Evolutionary conservation across 1,139 yeast species (phyloP), one percentile per base, ranked within the genome.

Genomic region (Yamadazyma triangularis): DNA sequence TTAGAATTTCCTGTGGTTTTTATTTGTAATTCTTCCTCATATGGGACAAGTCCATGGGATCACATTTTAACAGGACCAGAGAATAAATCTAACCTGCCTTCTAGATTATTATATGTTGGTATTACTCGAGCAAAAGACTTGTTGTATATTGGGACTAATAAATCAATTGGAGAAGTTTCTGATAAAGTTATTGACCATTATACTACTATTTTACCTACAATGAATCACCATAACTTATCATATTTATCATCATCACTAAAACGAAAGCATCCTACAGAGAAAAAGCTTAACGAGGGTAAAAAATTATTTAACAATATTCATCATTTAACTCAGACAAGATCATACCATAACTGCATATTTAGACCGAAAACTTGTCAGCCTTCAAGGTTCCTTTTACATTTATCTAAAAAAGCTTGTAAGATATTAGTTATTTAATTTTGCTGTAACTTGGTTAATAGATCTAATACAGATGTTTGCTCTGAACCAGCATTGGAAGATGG

Each of bases 1-100:
- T 50, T 80, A 6, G 88, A 81, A 42, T 79, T 75, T 45, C 87
- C 88, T 0, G 63, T 79, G 10, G 87, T 79, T 1, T 80, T 82
- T 49, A 41, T 81, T 7, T 49, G 71, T 10, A 73, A 73, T 2
- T 45, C 58, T 9, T 47, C 56, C 15, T 42, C 34, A 9, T 38
- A 30, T 24, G 8, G n/a, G 2, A 16, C 13, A 4, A 42, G 42
- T 2, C 35, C 41, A 12, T 48, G 58, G 64, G 41, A 43, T 13
- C 34, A 51, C 1, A 31, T 40, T 12, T 15, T 35, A 2, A 20
- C 15, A 4, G 28, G 31, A 23, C 24, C 24, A 14, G 42, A 13
- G 35, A 9, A 2, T 8, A 16, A 16, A 3, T 33, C 41, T n/a
- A 23, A 35, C 10, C 11, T 37, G 2, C 48, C 40, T 16, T 57